Evolutionary conservation across 441 rosid genomes (phyloP).

Genomic region (Populus hybrid): DNA sequence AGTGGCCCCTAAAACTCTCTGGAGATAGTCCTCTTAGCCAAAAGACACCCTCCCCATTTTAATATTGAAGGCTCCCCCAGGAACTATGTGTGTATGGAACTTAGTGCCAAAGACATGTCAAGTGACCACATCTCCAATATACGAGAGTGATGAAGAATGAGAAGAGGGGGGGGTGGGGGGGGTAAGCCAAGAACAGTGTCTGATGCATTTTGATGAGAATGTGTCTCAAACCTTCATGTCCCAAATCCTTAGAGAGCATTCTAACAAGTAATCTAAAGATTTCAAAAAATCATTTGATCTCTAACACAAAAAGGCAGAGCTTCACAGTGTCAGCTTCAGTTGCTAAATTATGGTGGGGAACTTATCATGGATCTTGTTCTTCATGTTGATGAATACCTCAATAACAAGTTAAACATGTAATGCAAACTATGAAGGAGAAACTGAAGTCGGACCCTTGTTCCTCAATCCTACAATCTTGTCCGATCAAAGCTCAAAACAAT

Average conservation of each 20-base stretch:
- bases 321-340: background rate
- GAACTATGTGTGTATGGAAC: background rate
- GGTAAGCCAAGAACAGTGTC: background rate
- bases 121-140: no score
- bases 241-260: background rate
- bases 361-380: background rate
- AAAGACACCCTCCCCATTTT: background rate
- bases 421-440: background rate
- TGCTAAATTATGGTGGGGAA: background rate
- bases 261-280: background rate
- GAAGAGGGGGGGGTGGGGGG: background rate
- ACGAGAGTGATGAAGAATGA: background rate
- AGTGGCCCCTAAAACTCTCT: background rate
- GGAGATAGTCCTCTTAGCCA: background rate
- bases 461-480: background rate
- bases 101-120: background rate
- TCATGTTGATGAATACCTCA: background rate
- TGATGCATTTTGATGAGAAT: background rate
- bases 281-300: background rate
- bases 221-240: background rate
- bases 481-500: background rate
- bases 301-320: background rate
- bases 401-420: background rate
- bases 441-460: background rate
- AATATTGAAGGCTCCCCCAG: background rate